Evolutionary conservation across 768 basidiomycete species (phyloP).

Genomic region (Amanita thiersii): DNA sequence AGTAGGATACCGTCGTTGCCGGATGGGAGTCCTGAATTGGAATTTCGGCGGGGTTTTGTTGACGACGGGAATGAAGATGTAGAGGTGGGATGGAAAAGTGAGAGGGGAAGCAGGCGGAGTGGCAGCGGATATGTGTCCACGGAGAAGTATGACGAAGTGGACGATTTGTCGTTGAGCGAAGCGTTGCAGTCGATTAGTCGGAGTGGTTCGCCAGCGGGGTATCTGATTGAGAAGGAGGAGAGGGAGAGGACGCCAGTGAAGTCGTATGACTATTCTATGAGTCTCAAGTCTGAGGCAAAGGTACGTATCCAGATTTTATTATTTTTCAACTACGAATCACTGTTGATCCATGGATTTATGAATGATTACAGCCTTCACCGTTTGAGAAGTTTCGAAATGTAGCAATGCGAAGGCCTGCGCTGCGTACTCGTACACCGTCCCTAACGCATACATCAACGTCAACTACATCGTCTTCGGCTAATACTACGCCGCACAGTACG

Average conservation of each 20-base stretch:
- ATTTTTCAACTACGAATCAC: neutral
- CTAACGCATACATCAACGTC: constrained; percentile 56
- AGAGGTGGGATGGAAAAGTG: constrained; percentile 41
- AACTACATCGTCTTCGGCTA: constrained; percentile 47
- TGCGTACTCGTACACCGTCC: constrained; percentile 57
- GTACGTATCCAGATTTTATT: constrained; percentile 22
- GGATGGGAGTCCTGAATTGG: constrained; percentile 21
- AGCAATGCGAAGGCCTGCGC: constrained; percentile 41
- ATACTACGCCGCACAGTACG: constrained; percentile 58
- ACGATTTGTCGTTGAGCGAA: constrained; percentile 46
- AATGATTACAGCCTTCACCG: constrained; percentile 44
- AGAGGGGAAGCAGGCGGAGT: too few species aligned
- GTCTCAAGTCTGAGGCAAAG: constrained; percentile 54
- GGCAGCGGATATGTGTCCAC: constrained; percentile 41
- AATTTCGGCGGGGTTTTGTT: constrained; percentile 22
- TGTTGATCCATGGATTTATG: too few species aligned
- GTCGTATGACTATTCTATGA: constrained; percentile 48
- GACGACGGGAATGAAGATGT: constrained; percentile 26
- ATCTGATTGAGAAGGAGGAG: too few species aligned
- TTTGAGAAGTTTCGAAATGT: constrained; percentile 59
- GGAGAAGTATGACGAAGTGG: constrained; percentile 32
- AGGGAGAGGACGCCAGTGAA: constrained; percentile 41
- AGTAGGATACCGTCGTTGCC: constrained; percentile 52
- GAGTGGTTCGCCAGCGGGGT: constrained; percentile 41
- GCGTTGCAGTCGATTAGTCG: constrained; percentile 50